Base-by-base conservation (phyloP, 78 protist genomes). In the Guillardia theta region DNA sequence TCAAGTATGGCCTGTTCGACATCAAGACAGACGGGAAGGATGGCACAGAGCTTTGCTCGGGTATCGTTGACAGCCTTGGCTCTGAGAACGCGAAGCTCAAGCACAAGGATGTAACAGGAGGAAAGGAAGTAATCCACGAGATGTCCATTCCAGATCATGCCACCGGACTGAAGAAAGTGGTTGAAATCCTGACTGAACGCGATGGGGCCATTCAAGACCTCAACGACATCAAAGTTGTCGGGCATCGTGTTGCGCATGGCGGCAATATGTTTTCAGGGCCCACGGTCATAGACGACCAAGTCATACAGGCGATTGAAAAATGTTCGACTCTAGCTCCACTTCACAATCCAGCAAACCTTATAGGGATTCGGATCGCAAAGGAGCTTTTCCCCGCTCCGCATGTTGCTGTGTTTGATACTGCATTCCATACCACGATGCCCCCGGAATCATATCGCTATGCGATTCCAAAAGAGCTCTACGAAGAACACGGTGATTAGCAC, bases 221-320 rank as follows among this genome's bases (percentile, higher is more conserved):
- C n/a, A 6, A 58, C 27, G 62, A 83, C 43, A 36, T 94, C 37
- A 22, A 9, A 2, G 94, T 64, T 0, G 93, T 94, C 1, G 95
- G 94, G 33, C 95, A 94, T 70, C 93, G 95, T 9, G 93, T 94
- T 19, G 95, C 88, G 18, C 95, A 94, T 53, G 95, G 95, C 8
- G 95, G 93, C 3, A 45, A 3, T 47, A 15, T 1, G 30, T 22
- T 58, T 50, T 1, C 95, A 18, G 36, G 36, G 45, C 48, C 93
- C 8, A 64, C 37, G 15, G 48, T 53, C 8, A 3, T 94, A 37
- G 39, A 50, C 64, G 64, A 39, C 8, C 53, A 0, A 0, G 95
- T 83, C 15, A n/a, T 9, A 37, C 46, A 18, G 76, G 33, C 36
- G 48, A 43, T 94, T 33, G 80, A 88, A 27, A 43, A 64, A 1